phyloP scores from a whole-genome alignment of 495 filamentous ascomycete species.

The Cercophora newfieldiana region DNA sequence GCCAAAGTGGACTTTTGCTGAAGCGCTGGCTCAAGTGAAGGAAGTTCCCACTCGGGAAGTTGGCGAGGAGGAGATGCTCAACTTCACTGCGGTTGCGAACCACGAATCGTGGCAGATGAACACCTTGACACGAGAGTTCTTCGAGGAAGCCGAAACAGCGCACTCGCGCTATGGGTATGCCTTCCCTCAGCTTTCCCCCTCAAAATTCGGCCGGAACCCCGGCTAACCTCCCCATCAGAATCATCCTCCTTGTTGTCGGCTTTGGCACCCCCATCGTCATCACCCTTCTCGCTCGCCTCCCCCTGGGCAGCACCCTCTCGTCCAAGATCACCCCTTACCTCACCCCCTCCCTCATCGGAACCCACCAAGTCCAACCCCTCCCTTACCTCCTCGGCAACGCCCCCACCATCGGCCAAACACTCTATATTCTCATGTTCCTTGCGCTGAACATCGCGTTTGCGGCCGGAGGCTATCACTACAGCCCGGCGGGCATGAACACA shows the following conservation, averaged over 20 bases:
- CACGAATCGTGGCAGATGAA: slow-evolving; percentile 9
- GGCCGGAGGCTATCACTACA: slow-evolving; percentile 26
- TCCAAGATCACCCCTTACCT: slow-evolving; percentile 33
- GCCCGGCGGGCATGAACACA: slow-evolving; percentile 24
- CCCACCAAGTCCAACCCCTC: slow-evolving; percentile 31
- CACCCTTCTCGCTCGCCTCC: slow-evolving; percentile 32
- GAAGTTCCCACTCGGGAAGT: slow-evolving; percentile 6
- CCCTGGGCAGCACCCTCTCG: slow-evolving; percentile 20
- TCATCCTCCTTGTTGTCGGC: slow-evolving; percentile 29
- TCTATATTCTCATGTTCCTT: slow-evolving; percentile 38
- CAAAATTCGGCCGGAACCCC: no score
- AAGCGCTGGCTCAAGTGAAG: slow-evolving; percentile 10
- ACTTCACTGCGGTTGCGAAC: slow-evolving; percentile 32
- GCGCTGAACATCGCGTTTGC: slow-evolving; percentile 39
- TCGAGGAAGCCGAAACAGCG: slow-evolving; percentile 5
- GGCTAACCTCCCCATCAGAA: background rate
- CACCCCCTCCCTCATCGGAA: slow-evolving; percentile 37
- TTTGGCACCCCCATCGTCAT: slow-evolving; percentile 34
- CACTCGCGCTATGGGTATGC: background rate
- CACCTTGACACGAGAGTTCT: slow-evolving; percentile 6
- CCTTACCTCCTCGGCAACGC: slow-evolving; percentile 34
- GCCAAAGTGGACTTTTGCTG: slow-evolving; percentile 21
- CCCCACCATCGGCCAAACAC: slow-evolving; percentile 41
- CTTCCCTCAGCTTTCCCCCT: background rate
- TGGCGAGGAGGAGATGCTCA: slow-evolving; percentile 20